A percentile compares a stretch with the other conserved stretches of the same genome.
phyloP scores from a whole-genome alignment of 495 filamentous ascomycete species.

The Neurospora sp. region DNA sequence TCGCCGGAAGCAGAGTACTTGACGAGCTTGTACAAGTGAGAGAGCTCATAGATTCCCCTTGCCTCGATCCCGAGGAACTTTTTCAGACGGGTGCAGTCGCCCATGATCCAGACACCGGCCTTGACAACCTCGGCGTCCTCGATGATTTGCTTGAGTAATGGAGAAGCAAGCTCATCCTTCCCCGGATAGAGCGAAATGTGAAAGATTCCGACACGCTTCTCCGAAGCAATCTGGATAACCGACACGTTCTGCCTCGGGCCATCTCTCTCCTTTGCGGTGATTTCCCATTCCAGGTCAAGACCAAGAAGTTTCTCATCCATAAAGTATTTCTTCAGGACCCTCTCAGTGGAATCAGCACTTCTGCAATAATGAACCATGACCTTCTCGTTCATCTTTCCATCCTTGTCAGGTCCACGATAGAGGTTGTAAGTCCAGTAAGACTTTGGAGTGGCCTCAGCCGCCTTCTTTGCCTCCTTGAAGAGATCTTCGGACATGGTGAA shows the following conservation, averaged over 20 bases:
- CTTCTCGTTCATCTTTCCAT: slow-evolving; percentile 23
- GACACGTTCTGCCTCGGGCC: slow-evolving; percentile 57
- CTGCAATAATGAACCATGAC: slow-evolving; percentile 70
- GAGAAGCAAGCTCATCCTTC: slow-evolving; percentile 52
- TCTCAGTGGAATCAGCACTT: slow-evolving; percentile 53
- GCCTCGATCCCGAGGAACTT: slow-evolving; percentile 55
- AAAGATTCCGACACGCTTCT: slow-evolving; percentile 70
- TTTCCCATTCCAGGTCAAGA: slow-evolving; percentile 80
- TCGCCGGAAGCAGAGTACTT: slow-evolving; percentile 43
- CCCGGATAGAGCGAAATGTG: slow-evolving; percentile 58
- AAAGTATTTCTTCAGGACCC: slow-evolving; percentile 55
- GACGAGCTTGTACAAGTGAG: slow-evolving; percentile 67
- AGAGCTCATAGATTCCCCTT: slow-evolving; percentile 65
- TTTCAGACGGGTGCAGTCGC: slow-evolving; percentile 59
- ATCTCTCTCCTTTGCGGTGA: slow-evolving; percentile 32
- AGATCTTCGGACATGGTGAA: slow-evolving; percentile 36
- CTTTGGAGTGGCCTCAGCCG: slow-evolving; percentile 27
- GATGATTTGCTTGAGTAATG: slow-evolving; percentile 58
- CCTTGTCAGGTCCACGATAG: slow-evolving; percentile 40
- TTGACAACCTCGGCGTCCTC: slow-evolving; percentile 63
- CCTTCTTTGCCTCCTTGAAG: slow-evolving; percentile 34
- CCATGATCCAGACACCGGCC: slow-evolving; percentile 65
- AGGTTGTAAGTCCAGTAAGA: slow-evolving; percentile 59
- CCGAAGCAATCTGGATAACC: slow-evolving; percentile 70
- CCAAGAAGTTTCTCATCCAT: slow-evolving; percentile 59